Conservation (phyloP, 2,329 filamentous ascomycete species). For the Penicillium oxalicum region DNA sequence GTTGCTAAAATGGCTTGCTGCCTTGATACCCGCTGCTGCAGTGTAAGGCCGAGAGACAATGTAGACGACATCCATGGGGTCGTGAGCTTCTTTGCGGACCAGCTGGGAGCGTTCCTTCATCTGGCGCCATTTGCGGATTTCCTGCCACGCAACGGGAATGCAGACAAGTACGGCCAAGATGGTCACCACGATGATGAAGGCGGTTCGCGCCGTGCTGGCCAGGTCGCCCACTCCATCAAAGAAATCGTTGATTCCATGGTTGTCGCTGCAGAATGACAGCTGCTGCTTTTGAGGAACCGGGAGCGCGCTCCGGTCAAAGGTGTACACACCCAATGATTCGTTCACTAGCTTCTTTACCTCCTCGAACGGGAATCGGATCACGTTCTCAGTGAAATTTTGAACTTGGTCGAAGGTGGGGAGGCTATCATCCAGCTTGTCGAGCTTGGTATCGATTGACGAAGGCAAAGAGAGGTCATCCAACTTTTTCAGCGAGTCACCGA, state of each 20-base stretch:
- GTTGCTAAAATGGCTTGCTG: conserved; percentile 59
- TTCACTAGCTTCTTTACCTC: conserved; percentile 69
- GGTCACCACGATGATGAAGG: conserved; percentile 70
- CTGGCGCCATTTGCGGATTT: conserved; percentile 68
- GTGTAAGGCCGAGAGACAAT: conserved; percentile 77
- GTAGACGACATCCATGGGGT: conserved; percentile 83
- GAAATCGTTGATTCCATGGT: conserved; percentile 74
- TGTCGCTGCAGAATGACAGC: conserved; percentile 82
- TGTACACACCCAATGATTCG: conserved; percentile 63
- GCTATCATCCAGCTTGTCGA: conserved; percentile 67
- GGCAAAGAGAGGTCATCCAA: conserved; percentile 67
- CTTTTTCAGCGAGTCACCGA: conserved; percentile 58
- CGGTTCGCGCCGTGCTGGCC: conserved; percentile 62
- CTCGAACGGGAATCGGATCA: conserved; percentile 74
- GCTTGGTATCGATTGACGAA: conserved; percentile 59
- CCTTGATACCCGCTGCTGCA: conserved; percentile 63
- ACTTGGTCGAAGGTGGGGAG: conserved; percentile 81
- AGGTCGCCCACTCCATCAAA: conserved; percentile 67
- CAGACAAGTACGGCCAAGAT: conserved; percentile 67
- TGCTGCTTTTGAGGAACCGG: conserved; percentile 77
- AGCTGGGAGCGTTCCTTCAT: conserved; percentile 65
- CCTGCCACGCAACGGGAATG: conserved; percentile 71
- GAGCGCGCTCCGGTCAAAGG: conserved; percentile 71
- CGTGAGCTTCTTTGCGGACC: conserved; percentile 60
- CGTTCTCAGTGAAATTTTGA: conserved; percentile 69